Evolutionary conservation across 1,139 yeast species (phyloP).

Genomic region (Pichia sp.): DNA sequence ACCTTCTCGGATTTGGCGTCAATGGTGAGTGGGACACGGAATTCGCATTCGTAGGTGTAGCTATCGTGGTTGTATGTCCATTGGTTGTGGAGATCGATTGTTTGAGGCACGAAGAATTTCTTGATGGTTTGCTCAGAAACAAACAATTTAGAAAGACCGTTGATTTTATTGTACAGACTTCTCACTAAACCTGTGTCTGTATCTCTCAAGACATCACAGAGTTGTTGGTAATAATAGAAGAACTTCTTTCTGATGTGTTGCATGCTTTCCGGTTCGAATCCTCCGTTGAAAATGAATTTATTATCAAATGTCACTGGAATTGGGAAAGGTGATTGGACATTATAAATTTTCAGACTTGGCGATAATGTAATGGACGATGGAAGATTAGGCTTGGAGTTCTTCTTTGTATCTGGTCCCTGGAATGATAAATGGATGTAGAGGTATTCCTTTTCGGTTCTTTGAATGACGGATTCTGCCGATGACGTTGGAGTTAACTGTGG

Average conservation of each 20-base stretch:
- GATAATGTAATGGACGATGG: constrained; percentile 19
- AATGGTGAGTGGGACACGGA: constrained; percentile 18
- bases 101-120: constrained; percentile 16
- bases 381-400: constrained; percentile 10
- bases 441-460: neutral
- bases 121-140: constrained; percentile 6
- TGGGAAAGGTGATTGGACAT: constrained; percentile 21
- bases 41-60: constrained; percentile 13
- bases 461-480: constrained; percentile 3
- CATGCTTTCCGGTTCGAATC: constrained; percentile 10
- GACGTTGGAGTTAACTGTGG: constrained; percentile 3
- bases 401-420: constrained; percentile 6
- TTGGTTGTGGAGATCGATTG: constrained; percentile 14
- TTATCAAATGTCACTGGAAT: constrained; percentile 27
- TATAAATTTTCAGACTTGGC: constrained; percentile 19
- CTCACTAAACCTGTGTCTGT: constrained; percentile 12
- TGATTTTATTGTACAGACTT: constrained; percentile 15
- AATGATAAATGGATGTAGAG: constrained; percentile 12
- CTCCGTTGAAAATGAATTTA: constrained; percentile 17
- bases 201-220: constrained; percentile 10
- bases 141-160: constrained; percentile 11
- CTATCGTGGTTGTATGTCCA: constrained; percentile 10
- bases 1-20: constrained; percentile 12
- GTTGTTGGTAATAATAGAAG: constrained; percentile 11
- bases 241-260: constrained; percentile 15